Base-by-base conservation (phyloP, 192 early-diverging fungal genomes). In the Podila clonocystis region DNA sequence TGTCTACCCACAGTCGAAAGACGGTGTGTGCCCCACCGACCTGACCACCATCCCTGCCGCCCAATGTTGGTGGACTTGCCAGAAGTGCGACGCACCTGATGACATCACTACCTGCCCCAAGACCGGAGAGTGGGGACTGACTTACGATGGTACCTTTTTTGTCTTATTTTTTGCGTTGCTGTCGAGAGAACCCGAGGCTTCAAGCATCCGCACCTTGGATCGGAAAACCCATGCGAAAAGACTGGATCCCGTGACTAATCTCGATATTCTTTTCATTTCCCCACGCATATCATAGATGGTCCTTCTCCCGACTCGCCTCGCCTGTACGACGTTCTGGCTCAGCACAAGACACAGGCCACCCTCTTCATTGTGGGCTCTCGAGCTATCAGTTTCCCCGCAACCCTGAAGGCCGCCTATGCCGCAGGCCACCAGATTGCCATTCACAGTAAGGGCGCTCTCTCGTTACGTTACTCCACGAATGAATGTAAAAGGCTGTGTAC, bases 291-390 rank as follows among this genome's bases (percentile, higher is more conserved):
- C 9, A 49, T 61, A 80, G 77, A 90, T 55, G 89, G 89, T 31
- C 89, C 89, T 34, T 85, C 89, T 20, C 63, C 73, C 30, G 82
- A 82, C 34, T 77, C 82, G 0, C 77, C 82, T 5, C 69, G 82
- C 15, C 67, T 90, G 19, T 87, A 87, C 41, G 82, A 82, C 48
- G 69, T 72, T 45, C 59, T 90, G 1, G 55, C 72, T 31, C 68
- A 70, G 4, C 73, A 77, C 31, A 82, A 87, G 33, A 74, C 83
- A 63, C 82, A 82, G 49, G 87, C 85, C 0, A 89, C 88, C 4
- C 86, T 90, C 66, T 90, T 90, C 70, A 67, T 89, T 31, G 74
- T 90, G 58, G 89, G 89, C 13, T 73, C 88, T 15, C 72, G 84
- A 19, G 85, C 75, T 13, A 70, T 82, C 57, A 72, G 82, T 48